Percentiles rank a stretch among this genome's conserved stretches.
phyloP scores from a whole-genome alignment of 2,329 filamentous ascomycete genomes.

The Xylaria sp. region DNA sequence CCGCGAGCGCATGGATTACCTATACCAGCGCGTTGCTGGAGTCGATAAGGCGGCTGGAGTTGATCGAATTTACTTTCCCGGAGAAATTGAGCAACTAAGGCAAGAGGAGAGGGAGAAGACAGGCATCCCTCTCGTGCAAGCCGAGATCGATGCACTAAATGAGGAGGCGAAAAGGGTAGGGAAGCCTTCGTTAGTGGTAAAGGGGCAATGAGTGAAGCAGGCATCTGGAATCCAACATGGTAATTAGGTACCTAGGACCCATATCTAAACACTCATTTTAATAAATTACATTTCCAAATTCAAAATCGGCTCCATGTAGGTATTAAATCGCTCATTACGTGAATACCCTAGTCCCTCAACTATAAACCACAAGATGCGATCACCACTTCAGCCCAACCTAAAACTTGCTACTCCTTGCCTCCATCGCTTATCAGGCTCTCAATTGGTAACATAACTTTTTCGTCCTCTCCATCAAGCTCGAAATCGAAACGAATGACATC shows the following conservation, averaged over 20 bases:
- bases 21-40: slow-evolving; percentile 65
- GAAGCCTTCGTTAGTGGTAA: slow-evolving; percentile 45
- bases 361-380: neutral
- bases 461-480: slow-evolving; percentile 48
- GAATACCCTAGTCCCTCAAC: neutral
- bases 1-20: slow-evolving; percentile 66
- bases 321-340: neutral
- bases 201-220: slow-evolving; percentile 31
- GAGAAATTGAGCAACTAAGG: slow-evolving; percentile 69
- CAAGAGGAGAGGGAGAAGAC: slow-evolving; percentile 62
- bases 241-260: neutral
- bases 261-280: neutral
- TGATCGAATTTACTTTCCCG: slow-evolving; percentile 70
- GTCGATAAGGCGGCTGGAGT: slow-evolving; percentile 66
- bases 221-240: neutral
- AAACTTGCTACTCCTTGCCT: neutral
- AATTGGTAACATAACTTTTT: slow-evolving; percentile 3
- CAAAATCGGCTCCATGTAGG: neutral
- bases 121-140: slow-evolving; percentile 69
- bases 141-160: slow-evolving; percentile 67
- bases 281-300: neutral
- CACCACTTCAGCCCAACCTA: neutral
- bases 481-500: slow-evolving; percentile 66
- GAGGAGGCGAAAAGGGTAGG: slow-evolving; percentile 62
- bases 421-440: neutral